Evolutionary conservation across 2,329 filamentous ascomycete species (phyloP), one percentile per base, ranked within the genome.

Genomic region (Ascochyta viciae-villosae): DNA sequence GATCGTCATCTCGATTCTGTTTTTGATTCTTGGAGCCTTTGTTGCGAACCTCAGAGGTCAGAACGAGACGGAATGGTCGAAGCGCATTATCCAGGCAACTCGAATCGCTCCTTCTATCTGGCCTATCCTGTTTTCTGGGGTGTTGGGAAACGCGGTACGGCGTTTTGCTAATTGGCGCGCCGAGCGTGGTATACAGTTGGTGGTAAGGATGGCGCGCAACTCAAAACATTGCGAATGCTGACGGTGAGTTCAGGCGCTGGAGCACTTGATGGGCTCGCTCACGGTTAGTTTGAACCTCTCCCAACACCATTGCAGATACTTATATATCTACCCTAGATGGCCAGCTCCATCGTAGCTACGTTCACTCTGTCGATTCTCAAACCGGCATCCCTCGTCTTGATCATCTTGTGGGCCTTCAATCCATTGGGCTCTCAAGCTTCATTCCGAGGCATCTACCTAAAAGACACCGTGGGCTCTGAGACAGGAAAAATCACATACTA

Each of bases 341-440:
- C 54, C 7, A 24, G 54, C 13, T 51, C 58, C 3, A 9, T 58
- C 9, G 47, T 58, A 13, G 51, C 58, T 1, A 49, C 53, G 2
- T 61, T 52, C 22, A 49, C 43, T 58, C 3, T 33, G 55, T 15
- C 31, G 38, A 24, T 27, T 52, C 26, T 58, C 33, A 35, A 35
- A 10, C 33, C 33, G n/a, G 33, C 54, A 4, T 55, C 50, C 6
- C 12, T 50, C 9, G 50, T 27, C 6, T 38, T 61, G 7, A 24
- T 55, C 5, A 6, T 50, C 1, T 33, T 61, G 3, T 59, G 52
- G 56, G 56, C 56, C 12, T 55, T 53, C 40, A 54, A 58, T 24
- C 56, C 57, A 7, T 44, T 60, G 2, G 57, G 57, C 19, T 60
- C 57, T 29, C 57, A 60, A 42, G 54, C 53, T 3, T 60, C 57